Percentiles rank a stretch among this genome's conserved stretches.
phyloP scores from a whole-genome alignment of 257 asterid species.

The Coffea canephora region DNA sequence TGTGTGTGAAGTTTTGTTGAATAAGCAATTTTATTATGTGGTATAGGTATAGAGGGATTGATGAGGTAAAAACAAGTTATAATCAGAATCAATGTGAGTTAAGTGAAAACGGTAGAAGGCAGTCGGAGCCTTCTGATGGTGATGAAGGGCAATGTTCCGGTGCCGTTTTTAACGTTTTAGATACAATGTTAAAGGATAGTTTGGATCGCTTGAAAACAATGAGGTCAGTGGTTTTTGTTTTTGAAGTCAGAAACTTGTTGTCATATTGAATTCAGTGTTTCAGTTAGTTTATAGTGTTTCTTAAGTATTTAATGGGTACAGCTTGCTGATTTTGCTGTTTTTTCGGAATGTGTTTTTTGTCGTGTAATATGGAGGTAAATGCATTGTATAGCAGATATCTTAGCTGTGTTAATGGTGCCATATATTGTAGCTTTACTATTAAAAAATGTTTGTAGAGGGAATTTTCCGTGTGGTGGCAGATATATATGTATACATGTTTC shows the following conservation, averaged over 20 bases:
- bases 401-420: no score
- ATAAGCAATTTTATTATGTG: conserved; percentile 6
- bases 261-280: neutral
- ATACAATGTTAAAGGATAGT: conserved; percentile 59
- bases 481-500: neutral
- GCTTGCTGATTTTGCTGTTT: neutral
- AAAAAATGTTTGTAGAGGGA: neutral
- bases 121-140: conserved; percentile 30
- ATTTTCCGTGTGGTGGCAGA: no score
- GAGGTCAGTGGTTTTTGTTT: conserved; percentile 47
- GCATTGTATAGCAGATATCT: neutral
- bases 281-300: neutral
- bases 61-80: conserved; percentile 18
- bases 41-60: conserved; percentile 21
- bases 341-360: neutral
- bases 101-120: neutral
- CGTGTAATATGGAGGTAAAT: neutral
- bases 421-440: neutral
- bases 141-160: conserved; percentile 44
- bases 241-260: neutral
- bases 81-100: conserved; percentile 24
- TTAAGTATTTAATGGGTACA: neutral
- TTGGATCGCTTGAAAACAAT: conserved; percentile 72
- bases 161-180: conserved; percentile 71
- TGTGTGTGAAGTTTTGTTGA: neutral